Percentiles rank a stretch among this genome's conserved stretches.
phyloP scores from a whole-genome alignment of 2,329 filamentous ascomycete genomes.

The Aspergillus phoenicis region DNA sequence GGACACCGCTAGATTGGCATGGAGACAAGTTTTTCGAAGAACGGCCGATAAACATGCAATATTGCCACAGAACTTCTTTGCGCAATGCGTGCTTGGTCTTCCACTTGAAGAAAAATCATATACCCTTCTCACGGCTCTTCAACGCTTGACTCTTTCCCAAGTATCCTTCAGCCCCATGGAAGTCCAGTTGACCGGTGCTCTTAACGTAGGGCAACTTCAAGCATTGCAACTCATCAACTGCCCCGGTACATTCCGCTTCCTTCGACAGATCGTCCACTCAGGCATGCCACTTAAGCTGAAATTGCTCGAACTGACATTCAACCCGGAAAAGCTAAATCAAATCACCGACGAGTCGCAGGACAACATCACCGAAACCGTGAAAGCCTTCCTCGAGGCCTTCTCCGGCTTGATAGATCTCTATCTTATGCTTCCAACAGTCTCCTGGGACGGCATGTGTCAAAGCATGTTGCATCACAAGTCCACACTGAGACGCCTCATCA shows the following conservation, averaged over 20 bases:
- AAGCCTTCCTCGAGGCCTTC: neutral
- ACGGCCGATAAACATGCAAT: too few species aligned
- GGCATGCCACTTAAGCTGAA: neutral
- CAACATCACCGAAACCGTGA: neutral
- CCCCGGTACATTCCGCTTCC: neutral
- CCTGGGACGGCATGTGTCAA: neutral
- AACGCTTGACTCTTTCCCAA: neutral
- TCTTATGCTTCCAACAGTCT: neutral
- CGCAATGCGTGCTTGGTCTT: neutral
- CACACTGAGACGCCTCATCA: neutral
- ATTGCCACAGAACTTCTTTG: neutral
- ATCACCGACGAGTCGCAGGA: neutral
- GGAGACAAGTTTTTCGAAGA: neutral
- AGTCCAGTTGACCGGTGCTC: neutral
- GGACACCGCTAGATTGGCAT: neutral
- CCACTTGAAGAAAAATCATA: neutral
- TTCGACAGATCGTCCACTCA: neutral
- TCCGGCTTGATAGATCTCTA: neutral
- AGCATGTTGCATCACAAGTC: neutral
- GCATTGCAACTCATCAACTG: neutral
- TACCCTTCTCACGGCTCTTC: neutral
- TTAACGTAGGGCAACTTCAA: neutral
- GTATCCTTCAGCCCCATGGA: neutral
- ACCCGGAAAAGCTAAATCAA: neutral
- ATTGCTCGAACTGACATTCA: neutral